Base-by-base conservation (phyloP, 1,284 basidiomycete genomes). In the Rhodotorula mucilaginosa region DNA sequence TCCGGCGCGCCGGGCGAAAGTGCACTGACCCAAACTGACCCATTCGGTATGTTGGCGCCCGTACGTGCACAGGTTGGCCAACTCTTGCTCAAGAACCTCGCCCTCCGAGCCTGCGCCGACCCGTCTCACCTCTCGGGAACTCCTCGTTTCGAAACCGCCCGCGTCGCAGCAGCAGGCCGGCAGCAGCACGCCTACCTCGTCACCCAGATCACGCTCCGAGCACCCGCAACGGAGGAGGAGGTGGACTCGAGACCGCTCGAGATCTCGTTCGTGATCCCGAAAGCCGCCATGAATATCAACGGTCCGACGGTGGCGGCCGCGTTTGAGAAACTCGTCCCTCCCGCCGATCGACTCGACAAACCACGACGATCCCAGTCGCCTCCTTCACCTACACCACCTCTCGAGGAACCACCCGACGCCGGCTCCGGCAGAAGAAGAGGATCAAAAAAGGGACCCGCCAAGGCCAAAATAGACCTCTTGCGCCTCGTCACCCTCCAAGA, bases 241-340 rank as follows among this genome's bases (percentile, higher is more conserved):
- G 23, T 29, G 34, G 54, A 19, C 16, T 18, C 26, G 60, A 49
- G 46, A 0, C 62, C 59, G 1, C 52, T 74, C 21, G 66, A 74
- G 39, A 56, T 74, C 21, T 59, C 67, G 31, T 74, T 74, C 57
- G 54, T 71, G 26, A 26, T 71, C 5, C 72, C 72, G 3, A 69
- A 66, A 26, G 62, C 61, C 19, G 54, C 72, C 44, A 75, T 75
- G 74, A 75, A 75, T 61, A 54, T 75, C 34, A 61, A 39, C 7
- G 74, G 74, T 0, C 64, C 71, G 10, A 29, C 71, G 0, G 58
- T 64, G 21, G 61, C 62, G 19, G 44, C 56, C 0, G 31, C 65
- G 5, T 46, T 51, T 12, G 19, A 57, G 3, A 48, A 31, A 5
- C 68, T 73, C 56, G 39, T 75, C 10, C 58, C 60, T 3, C 61